Evolutionary conservation across 1,284 basidiomycete species (phyloP), one percentile per base, ranked within the genome.

Genomic region (Pisolithus thermaeus): DNA sequence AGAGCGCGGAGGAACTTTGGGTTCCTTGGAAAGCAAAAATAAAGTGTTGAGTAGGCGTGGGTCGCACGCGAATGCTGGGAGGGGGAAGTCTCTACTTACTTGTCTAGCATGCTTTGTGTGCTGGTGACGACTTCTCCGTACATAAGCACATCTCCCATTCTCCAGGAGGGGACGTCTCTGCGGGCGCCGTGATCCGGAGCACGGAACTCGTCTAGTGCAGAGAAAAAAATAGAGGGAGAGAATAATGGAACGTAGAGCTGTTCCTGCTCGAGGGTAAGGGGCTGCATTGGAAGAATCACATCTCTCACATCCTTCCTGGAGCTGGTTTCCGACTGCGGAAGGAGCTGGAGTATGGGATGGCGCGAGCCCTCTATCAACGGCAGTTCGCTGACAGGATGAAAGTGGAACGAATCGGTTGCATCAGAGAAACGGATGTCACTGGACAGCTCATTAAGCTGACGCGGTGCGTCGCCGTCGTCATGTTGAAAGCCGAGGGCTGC

Each of bases 51-150:
- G 11, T 3, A 22, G 18, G 22, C 1, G 18, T 39, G 6, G 22
- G 12, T 39, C 18, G 18, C 7, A 1, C 11, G 38, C 9, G 18
- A 39, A n/a, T 6, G 9, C 20, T 46, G 37, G 9, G 18, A 27
- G 44, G 28, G n/a, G 16, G 32, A 20, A 49, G 32, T 40, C 16
- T 20, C 16, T 7, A 73, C 86, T 70, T 56, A 92, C 93, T 85
- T 89, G 64, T 97, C 93, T 1, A 98, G 76, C 81, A 98, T 81
- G 0, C 93, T 96, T 69, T 99, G 96, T 0, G 96, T 99, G 58
- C 91, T 95, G 0, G 92, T 93, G 6, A 98, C 88, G 0, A 85
- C 84, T 69, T 97, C 91, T 23, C 87, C 88, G 60, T 97, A 98
- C 20, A 95, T 63, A 36, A 97, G 64, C 16, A 83, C 76, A 52